Evolutionary conservation across 495 filamentous ascomycete genomes (phyloP).

Genomic region (Penicillium paradoxum): DNA sequence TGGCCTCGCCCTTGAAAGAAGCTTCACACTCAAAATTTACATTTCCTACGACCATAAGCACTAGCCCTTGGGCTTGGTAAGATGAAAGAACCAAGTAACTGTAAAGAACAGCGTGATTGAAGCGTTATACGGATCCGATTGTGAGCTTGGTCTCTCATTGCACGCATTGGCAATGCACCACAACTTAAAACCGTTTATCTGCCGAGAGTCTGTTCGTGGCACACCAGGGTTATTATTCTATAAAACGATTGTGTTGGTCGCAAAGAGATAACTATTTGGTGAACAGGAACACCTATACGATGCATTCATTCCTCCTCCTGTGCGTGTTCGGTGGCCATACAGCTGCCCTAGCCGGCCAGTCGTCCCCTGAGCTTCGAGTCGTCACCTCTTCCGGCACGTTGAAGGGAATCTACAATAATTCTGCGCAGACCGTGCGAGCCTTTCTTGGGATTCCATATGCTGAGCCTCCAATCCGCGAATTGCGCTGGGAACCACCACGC

Average conservation of each 20-base stretch:
- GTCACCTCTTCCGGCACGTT: slow-evolving; percentile 25
- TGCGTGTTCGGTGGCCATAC: not conserved
- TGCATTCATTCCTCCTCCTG: not conserved
- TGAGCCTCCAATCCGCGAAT: slow-evolving; percentile 16
- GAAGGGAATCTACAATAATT: slow-evolving; percentile 32
- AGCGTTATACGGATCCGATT: too few relatives aligned
- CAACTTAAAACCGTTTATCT: not conserved
- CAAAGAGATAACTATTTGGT: too few relatives aligned
- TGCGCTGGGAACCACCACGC: slow-evolving; percentile 19
- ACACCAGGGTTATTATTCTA: not conserved
- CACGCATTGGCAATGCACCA: not conserved
- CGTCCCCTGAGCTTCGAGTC: not conserved
- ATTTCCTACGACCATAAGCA: not conserved
- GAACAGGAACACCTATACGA: not conserved
- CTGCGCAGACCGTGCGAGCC: slow-evolving; percentile 24
- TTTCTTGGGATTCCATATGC: slow-evolving; percentile 38
- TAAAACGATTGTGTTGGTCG: not conserved
- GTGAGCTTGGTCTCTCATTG: not conserved
- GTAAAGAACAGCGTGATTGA: too few relatives aligned
- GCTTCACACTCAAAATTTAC: not conserved
- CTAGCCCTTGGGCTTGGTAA: too few relatives aligned
- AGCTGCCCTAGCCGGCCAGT: not conserved
- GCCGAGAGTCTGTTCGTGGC: not conserved
- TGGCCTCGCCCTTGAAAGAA: not conserved
- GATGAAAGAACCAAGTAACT: too few relatives aligned